Percentiles rank a stretch among this genome's conserved stretches.
These are phyloP conservation scores for Penicillium sclerotigenum DNA, from an alignment of 2,329 filamentous ascomycete genomes.

Conservation along the genomic window DNA sequence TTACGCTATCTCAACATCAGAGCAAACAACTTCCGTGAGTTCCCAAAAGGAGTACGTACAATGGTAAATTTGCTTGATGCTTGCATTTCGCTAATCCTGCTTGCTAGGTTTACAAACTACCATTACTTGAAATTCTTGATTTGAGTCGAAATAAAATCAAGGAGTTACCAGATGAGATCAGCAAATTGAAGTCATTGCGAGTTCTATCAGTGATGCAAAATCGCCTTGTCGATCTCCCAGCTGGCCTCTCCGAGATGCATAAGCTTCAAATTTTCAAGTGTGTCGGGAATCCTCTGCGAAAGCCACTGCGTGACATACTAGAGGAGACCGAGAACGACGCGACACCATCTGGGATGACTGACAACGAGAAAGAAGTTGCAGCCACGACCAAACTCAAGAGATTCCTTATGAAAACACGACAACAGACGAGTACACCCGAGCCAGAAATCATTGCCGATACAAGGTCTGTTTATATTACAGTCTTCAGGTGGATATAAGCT, in stretches of 20 bases:
- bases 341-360: conserved; percentile 51
- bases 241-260: conserved; percentile 83
- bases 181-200: conserved; percentile 77
- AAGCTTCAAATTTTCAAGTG: conserved; percentile 87
- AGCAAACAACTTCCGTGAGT: conserved; percentile 54
- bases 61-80: neutral
- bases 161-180: conserved; percentile 73
- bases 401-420: conserved; percentile 50
- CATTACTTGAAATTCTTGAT: conserved; percentile 86
- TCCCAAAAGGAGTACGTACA: conserved; percentile 60
- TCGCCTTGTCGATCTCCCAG: conserved; percentile 76
- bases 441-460: conserved; percentile 48
- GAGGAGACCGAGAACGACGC: conserved; percentile 65
- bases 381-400: conserved; percentile 60
- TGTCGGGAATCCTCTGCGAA: conserved; percentile 79
- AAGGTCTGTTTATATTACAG: conserved; percentile 29
- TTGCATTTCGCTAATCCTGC: conserved; percentile 17
- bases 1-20: conserved; percentile 51
- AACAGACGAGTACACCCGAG: conserved; percentile 38
- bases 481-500: conserved; percentile 9
- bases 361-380: conserved; percentile 59
- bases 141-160: conserved; percentile 83
- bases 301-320: conserved; percentile 69
- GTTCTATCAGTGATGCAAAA: conserved; percentile 87
- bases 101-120: conserved; percentile 75